Conservation (phyloP, 768 basidiomycete genomes). For the Boletus sp. region DNA sequence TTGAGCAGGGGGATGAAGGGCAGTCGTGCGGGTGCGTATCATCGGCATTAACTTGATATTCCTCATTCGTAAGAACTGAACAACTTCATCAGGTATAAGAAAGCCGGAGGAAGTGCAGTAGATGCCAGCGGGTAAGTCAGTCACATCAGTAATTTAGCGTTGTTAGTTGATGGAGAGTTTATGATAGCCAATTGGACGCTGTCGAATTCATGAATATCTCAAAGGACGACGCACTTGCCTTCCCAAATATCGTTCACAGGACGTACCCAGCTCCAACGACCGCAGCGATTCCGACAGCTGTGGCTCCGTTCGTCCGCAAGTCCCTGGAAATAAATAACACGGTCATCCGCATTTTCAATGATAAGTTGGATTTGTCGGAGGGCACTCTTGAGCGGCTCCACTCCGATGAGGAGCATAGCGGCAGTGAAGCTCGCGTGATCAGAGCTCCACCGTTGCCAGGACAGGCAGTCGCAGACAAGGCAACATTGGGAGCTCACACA, state of each 20-base stretch:
- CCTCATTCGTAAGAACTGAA: neutral
- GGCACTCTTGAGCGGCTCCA: conserved; percentile 49
- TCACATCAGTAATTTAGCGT: neutral
- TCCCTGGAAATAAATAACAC: conserved; percentile 55
- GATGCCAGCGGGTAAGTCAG: conserved; percentile 34
- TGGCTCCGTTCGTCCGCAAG: conserved; percentile 57
- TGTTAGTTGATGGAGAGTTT: neutral
- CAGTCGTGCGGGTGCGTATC: conserved; percentile 37
- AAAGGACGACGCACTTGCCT: conserved; percentile 67
- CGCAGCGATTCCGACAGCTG: conserved; percentile 46
- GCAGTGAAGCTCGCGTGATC: conserved; percentile 57
- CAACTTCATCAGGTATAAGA: conserved; percentile 46
- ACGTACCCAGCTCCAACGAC: conserved; percentile 56
- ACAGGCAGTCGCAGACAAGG: conserved; percentile 29
- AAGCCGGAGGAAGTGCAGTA: neutral
- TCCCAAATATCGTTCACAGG: conserved; percentile 50
- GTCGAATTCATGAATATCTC: conserved; percentile 66
- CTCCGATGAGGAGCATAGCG: conserved; percentile 44
- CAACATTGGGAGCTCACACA: conserved; percentile 64
- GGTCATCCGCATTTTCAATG: conserved; percentile 54
- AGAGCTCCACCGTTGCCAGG: conserved; percentile 43
- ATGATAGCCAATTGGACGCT: conserved; percentile 38
- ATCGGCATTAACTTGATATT: neutral
- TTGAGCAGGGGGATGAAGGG: conserved; percentile 42
- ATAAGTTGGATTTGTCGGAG: conserved; percentile 49